These are phyloP conservation scores for Thinopyrum obtusiflorum DNA, from an alignment of 202 grass and related monocot genomes.

Conservation along the genomic window DNA sequence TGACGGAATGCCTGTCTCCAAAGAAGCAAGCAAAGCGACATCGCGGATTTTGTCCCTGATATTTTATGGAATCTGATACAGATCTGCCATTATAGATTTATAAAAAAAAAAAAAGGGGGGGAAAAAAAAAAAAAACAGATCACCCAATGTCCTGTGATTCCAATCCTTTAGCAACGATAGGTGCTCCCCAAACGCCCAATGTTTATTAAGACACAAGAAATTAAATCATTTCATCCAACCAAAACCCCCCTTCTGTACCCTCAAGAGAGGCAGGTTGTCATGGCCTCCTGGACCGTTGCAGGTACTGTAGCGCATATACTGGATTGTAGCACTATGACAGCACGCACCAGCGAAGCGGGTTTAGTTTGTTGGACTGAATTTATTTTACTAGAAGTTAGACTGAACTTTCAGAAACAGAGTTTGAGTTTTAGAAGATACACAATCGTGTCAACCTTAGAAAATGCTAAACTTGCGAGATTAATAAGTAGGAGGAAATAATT, in stretches of 20 bases:
- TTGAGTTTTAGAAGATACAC: not conserved
- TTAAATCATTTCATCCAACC: constrained; percentile 26
- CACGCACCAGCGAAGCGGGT: not conserved
- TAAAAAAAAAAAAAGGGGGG: not conserved
- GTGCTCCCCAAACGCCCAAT: constrained; percentile 39
- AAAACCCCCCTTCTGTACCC: constrained; percentile 22
- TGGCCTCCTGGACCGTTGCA: not conserved
- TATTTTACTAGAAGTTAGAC: not conserved
- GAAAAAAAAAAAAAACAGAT: constrained; percentile 24
- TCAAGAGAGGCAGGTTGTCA: constrained; percentile 38
- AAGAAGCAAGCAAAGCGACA: constrained; percentile 67
- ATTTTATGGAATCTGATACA: constrained; percentile 51
- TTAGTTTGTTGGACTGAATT: not conserved
- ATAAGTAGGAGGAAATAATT: constrained; percentile 5
- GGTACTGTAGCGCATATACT: not conserved
- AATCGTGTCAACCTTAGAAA: not conserved
- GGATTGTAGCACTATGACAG: not conserved
- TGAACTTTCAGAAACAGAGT: not conserved
- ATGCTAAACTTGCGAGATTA: not conserved
- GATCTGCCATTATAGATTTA: constrained; percentile 46
- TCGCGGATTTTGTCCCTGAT: constrained; percentile 45
- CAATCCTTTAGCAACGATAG: constrained; percentile 34
- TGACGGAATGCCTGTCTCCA: constrained; percentile 57
- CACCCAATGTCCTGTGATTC: constrained; percentile 40
- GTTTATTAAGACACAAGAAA: constrained; percentile 31